Evolutionary conservation across 176 grass and related monocot genomes (phyloP).

Genomic region (Phoenix dactylifera): DNA sequence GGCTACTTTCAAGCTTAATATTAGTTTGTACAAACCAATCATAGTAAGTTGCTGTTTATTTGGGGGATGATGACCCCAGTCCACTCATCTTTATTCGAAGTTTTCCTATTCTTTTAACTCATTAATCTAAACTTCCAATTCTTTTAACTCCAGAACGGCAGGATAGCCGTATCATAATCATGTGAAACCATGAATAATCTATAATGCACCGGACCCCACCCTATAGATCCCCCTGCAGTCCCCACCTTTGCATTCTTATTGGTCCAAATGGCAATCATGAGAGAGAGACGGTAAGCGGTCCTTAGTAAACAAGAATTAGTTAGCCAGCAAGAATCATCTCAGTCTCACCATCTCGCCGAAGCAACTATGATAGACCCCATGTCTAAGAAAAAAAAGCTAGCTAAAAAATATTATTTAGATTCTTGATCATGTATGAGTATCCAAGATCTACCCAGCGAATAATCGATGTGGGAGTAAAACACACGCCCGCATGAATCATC

Average conservation of each 20-base stretch:
- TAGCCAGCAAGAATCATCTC: no score
- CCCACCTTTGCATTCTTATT: conserved; percentile 17
- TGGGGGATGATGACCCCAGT: neutral
- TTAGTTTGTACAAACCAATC: no score
- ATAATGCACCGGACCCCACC: neutral
- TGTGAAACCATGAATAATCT: conserved; percentile 2
- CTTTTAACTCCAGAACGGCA: neutral
- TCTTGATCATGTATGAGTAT: no score
- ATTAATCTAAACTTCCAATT: neutral
- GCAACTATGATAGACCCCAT: no score
- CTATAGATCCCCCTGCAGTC: conserved; percentile 13
- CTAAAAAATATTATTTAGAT: no score
- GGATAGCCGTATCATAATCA: conserved; percentile 8
- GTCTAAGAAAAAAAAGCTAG: no score
- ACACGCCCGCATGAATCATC: no score
- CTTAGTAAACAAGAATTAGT: conserved; percentile 1
- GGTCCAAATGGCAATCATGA: conserved; percentile 17
- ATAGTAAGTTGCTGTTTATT: conserved; percentile 2
- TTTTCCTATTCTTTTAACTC: neutral
- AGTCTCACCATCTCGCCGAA: no score
- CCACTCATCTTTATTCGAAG: neutral
- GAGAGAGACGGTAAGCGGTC: neutral
- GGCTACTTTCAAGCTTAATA: no score
- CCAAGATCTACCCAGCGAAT: no score
- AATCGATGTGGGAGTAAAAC: no score